Conservation (phyloP, 257 asterid species). For the Fraxinus quadrangulata region DNA sequence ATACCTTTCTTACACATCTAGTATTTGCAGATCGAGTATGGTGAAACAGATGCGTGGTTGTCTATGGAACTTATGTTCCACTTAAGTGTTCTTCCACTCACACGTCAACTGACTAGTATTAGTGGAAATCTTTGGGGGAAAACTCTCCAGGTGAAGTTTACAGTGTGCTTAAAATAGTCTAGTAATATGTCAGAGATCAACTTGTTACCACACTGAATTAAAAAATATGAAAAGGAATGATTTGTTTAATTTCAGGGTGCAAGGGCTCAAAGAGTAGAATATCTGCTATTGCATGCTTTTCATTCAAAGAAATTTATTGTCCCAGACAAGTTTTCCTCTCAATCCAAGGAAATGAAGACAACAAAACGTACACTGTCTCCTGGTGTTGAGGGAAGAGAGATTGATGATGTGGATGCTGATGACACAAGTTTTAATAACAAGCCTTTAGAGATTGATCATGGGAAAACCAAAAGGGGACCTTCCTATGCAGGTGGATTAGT, state of each 20-base stretch:
- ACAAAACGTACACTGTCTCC: constrained; percentile 62
- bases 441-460: constrained; percentile 44
- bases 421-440: constrained; percentile 52
- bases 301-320: constrained; percentile 89
- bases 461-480: constrained; percentile 81
- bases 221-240: constrained; percentile 17
- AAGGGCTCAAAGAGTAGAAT: constrained; percentile 98
- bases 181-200: constrained; percentile 6
- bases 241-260: constrained; percentile 73
- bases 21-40: constrained; percentile 72
- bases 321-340: constrained; percentile 76
- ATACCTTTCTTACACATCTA: constrained; percentile 24
- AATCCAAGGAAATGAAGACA: constrained; percentile 56
- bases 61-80: constrained; percentile 99
- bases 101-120: constrained; percentile 88
- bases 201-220: constrained; percentile 10
- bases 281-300: constrained; percentile 85
- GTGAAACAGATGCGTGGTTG: constrained; percentile 98
- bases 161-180: constrained; percentile 26
- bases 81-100: constrained; percentile 89
- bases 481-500: constrained; percentile 94
- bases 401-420: constrained; percentile 39
- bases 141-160: constrained; percentile 77
- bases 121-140: constrained; percentile 98
- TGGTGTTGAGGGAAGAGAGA: constrained; percentile 57